These are phyloP conservation scores for Candida stauntonica DNA, from an alignment of 805 yeast species.

Conservation along the genomic window DNA sequence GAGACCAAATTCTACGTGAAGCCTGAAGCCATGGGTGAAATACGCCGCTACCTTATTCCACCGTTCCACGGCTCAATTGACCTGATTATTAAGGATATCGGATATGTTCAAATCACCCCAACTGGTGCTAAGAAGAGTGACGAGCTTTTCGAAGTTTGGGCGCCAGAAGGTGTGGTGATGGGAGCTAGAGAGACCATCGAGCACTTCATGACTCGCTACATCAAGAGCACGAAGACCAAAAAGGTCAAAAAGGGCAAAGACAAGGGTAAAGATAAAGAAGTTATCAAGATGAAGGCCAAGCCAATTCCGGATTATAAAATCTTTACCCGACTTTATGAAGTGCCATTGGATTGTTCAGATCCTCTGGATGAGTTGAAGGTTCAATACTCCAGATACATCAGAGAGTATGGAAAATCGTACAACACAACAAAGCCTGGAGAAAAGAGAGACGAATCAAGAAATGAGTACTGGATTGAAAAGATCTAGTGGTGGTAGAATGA, in stretches of 20 bases:
- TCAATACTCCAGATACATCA: constrained; percentile 19
- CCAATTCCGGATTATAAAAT: constrained; percentile 23
- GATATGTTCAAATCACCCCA: constrained; percentile 56
- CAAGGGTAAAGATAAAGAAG: constrained; percentile 12
- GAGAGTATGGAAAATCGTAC: constrained; percentile 22
- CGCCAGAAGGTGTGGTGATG: constrained; percentile 52
- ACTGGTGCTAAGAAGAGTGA: constrained; percentile 41
- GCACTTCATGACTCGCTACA: constrained; percentile 31
- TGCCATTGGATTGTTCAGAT: constrained; percentile 21
- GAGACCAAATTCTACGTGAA: constrained; percentile 27
- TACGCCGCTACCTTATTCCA: constrained; percentile 52
- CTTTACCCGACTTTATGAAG: constrained; percentile 23
- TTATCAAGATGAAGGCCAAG: constrained; percentile 20
- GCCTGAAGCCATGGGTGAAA: constrained; percentile 28
- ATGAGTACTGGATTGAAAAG: constrained; percentile 28
- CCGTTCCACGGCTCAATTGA: constrained; percentile 70
- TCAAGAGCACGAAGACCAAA: constrained; percentile 29
- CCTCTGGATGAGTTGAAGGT: constrained; percentile 30
- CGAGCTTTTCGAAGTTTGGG: constrained; percentile 43
- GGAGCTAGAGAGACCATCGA: constrained; percentile 51
- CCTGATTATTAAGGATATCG: constrained; percentile 59
- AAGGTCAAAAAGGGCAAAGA: constrained; percentile 10
- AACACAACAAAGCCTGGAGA: constrained; percentile 20
- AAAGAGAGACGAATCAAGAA: constrained; percentile 22
- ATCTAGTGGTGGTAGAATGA: too few species aligned